These are phyloP conservation scores for Plenodomus lindquistii DNA, from an alignment of 2,329 filamentous ascomycete genomes.

Conservation along the genomic window DNA sequence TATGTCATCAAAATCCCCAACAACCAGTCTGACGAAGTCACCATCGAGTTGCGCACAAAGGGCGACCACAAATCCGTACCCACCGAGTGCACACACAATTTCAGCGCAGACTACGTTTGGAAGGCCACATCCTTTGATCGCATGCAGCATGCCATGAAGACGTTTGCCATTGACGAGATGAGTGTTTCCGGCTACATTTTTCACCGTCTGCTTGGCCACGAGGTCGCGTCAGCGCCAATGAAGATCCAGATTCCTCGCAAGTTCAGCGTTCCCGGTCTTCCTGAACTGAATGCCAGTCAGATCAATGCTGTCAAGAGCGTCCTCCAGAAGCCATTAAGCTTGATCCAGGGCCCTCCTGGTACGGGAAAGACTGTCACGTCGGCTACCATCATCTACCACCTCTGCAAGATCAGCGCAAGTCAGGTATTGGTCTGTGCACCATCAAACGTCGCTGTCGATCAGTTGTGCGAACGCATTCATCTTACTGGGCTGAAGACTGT, in stretches of 20 bases:
- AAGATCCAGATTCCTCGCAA: constrained; percentile 96
- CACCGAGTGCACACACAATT: constrained; percentile 95
- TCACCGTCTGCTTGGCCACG: constrained; percentile 92
- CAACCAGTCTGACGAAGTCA: constrained; percentile 97
- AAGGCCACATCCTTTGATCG: constrained; percentile 99
- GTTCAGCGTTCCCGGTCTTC: constrained; percentile 91
- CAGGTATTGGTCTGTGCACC: constrained; percentile 96
- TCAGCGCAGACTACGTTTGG: constrained; percentile 98
- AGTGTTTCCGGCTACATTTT: constrained; percentile 99
- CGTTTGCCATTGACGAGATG: constrained; percentile 96
- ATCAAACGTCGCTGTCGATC: constrained; percentile 97
- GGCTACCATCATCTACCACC: constrained; percentile 96
- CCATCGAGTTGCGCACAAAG: constrained; percentile 88
- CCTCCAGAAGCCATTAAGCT: constrained; percentile 85
- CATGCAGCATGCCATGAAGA: constrained; percentile 99
- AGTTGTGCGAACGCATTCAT: constrained; percentile 96
- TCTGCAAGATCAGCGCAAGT: constrained; percentile 91
- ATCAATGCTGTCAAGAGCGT: constrained; percentile 96
- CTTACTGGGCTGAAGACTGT: constrained; percentile 94
- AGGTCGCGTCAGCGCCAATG: constrained; percentile 92
- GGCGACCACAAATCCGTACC: constrained; percentile 96
- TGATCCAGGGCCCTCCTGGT: constrained; percentile 95
- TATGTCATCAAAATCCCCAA: constrained; percentile 99
- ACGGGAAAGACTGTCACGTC: constrained; percentile 99
- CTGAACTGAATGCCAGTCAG: constrained; percentile 93